Percentiles rank a stretch among this genome's conserved stretches.
Conservation (phyloP, 768 basidiomycete genomes). For the Russula virescens region DNA sequence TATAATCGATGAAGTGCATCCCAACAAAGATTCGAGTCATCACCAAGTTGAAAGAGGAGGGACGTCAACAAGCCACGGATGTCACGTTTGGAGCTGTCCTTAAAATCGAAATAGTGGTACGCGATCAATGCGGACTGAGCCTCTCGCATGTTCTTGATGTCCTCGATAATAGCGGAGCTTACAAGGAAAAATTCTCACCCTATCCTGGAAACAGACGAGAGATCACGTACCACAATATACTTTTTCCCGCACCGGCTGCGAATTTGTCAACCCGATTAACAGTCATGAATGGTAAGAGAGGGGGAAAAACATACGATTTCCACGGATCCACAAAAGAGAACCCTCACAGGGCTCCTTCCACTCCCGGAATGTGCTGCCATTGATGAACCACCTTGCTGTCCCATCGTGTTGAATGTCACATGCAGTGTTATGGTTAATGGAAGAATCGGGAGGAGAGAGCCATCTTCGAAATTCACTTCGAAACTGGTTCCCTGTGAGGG, state of each 20-base stretch:
- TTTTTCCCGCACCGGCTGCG: constrained; percentile 5
- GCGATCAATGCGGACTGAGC: no score
- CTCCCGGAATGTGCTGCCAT: neutral
- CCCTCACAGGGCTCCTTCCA: neutral
- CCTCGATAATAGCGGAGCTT: no score
- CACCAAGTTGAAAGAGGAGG: no score
- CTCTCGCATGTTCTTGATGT: no score
- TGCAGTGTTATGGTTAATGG: neutral
- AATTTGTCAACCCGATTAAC: neutral
- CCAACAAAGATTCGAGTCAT: neutral
- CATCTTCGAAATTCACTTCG: neutral
- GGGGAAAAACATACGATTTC: no score
- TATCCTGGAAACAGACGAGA: no score
- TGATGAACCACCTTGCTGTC: neutral
- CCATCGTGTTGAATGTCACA: neutral
- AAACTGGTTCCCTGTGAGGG: neutral
- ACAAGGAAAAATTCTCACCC: neutral
- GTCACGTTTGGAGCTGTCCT: neutral
- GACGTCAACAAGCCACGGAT: neutral
- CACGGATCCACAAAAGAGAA: constrained; percentile 2
- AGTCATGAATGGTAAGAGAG: no score
- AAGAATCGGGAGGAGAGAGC: no score
- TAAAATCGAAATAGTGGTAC: no score
- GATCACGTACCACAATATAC: neutral
- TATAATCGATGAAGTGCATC: neutral